phyloP scores from a whole-genome alignment of 2,329 filamentous ascomycete species.

The Hypoxylon sp. region DNA sequence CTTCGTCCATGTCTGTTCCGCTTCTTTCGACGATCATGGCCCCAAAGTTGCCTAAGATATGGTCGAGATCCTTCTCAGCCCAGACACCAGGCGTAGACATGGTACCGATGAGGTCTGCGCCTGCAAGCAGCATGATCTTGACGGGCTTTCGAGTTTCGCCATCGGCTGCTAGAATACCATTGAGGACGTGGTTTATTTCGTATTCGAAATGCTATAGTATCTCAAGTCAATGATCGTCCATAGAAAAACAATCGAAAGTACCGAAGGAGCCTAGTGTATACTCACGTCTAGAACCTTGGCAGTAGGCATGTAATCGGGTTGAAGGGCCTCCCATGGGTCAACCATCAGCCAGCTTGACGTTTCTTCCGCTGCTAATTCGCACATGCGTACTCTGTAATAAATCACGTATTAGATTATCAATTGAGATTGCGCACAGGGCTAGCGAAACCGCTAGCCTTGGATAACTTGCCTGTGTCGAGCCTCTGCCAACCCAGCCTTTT shows the following conservation, averaged over 20 bases:
- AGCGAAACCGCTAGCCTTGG: neutral
- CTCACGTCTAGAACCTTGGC: slow-evolving; percentile 81
- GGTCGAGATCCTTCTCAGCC: slow-evolving; percentile 86
- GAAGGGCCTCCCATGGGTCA: slow-evolving; percentile 89
- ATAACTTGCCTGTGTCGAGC: slow-evolving; percentile 73
- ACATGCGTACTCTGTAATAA: slow-evolving; percentile 79
- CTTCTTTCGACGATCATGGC: slow-evolving; percentile 87
- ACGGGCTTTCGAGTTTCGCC: slow-evolving; percentile 76
- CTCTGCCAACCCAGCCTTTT: slow-evolving; percentile 83
- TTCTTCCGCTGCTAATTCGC: slow-evolving; percentile 81
- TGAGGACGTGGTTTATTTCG: slow-evolving; percentile 85
- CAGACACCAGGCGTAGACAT: slow-evolving; percentile 83
- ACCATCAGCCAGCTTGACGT: slow-evolving; percentile 87
- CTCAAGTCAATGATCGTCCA: slow-evolving; percentile 21
- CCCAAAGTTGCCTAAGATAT: slow-evolving; percentile 87
- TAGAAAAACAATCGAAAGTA: slow-evolving; percentile 1
- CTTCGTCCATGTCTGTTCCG: slow-evolving; percentile 90
- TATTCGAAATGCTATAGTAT: slow-evolving; percentile 78
- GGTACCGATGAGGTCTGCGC: slow-evolving; percentile 81
- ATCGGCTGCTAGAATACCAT: slow-evolving; percentile 78
- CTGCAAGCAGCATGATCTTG: slow-evolving; percentile 85
- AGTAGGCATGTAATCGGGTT: slow-evolving; percentile 88
- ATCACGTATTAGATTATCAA: slow-evolving; percentile 39
- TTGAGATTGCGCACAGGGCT: slow-evolving; percentile 4
- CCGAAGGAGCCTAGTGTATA: slow-evolving; percentile 12